Evolutionary conservation across 1,284 basidiomycete genomes (phyloP).

Genomic region (Moniliella sp.): DNA sequence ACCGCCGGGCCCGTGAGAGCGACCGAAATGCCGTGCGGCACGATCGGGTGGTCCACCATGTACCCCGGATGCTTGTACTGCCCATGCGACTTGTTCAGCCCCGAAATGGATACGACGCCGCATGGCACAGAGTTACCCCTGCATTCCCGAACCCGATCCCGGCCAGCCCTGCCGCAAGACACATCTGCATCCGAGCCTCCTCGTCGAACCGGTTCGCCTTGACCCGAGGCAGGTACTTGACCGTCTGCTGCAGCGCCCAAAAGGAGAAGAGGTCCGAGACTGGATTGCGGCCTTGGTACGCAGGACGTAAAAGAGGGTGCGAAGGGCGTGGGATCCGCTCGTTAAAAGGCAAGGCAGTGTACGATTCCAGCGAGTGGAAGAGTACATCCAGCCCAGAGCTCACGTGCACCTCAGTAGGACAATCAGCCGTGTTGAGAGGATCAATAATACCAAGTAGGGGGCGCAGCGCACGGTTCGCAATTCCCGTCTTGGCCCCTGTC

Average conservation of each 20-base stretch:
- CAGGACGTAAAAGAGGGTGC: constrained; percentile 67
- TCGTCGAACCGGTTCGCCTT: constrained; percentile 50
- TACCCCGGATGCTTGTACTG: constrained; percentile 44
- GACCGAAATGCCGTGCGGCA: constrained; percentile 46
- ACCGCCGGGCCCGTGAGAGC: constrained; percentile 13
- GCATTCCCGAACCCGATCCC: constrained; percentile 88
- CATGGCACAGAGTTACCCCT: constrained; percentile 43
- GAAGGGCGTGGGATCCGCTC: constrained; percentile 67
- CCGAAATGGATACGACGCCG: constrained; percentile 34
- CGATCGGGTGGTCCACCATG: constrained; percentile 55
- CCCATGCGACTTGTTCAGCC: constrained; percentile 61
- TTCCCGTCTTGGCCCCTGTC: constrained; percentile 71
- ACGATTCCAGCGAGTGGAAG: constrained; percentile 82
- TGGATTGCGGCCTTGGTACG: constrained; percentile 88
- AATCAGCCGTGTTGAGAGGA: constrained; percentile 63
- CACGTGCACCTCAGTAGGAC: constrained; percentile 51
- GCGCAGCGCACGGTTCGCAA: constrained; percentile 71
- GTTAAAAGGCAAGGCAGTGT: constrained; percentile 62
- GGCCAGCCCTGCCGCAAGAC: constrained; percentile 44
- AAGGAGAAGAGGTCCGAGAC: constrained; percentile 80
- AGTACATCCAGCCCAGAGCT: constrained; percentile 70
- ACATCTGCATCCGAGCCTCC: constrained; percentile 74
- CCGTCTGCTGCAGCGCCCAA: constrained; percentile 76
- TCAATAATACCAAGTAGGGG: constrained; percentile 71
- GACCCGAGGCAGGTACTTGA: constrained; percentile 70